These are phyloP conservation scores for Byssoonygena ceratinophila DNA, from an alignment of 2,329 filamentous ascomycete species.

Conservation along the genomic window DNA sequence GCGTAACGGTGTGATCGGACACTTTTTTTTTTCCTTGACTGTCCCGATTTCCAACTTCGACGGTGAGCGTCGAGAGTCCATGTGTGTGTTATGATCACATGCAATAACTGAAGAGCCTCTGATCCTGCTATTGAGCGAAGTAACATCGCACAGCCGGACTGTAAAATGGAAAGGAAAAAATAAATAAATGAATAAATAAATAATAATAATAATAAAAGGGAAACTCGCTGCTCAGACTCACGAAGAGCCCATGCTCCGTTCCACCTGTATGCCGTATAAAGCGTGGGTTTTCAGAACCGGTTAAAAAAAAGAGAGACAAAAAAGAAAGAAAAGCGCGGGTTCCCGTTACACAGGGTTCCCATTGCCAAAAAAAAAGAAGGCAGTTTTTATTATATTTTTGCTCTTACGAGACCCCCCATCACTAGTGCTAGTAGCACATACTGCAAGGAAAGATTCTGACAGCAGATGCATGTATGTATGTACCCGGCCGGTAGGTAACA, in stretches of 20 bases:
- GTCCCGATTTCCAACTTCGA: not conserved
- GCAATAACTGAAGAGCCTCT: not conserved
- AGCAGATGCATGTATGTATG: no score
- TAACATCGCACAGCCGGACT: not conserved
- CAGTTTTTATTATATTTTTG: not conserved
- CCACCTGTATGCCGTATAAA: no score
- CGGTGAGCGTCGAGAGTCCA: not conserved
- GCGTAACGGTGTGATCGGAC: constrained; percentile 9
- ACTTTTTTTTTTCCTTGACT: not conserved
- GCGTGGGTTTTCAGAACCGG: no score
- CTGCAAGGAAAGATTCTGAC: no score
- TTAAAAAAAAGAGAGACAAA: not conserved
- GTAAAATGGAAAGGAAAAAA: no score
- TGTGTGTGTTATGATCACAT: not conserved
- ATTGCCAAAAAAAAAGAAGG: not conserved
- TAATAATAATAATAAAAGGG: no score
- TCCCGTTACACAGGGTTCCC: constrained; percentile 6
- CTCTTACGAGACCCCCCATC: no score
- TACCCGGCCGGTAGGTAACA: no score
- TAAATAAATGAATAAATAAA: no score
- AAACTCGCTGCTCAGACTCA: no score
- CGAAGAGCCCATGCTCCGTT: no score
- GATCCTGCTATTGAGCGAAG: not conserved
- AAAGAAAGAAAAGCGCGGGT: not conserved
- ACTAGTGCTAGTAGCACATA: no score